Conservation (phyloP, 2,329 filamentous ascomycete species). For the Cryphonectria nitschkei region DNA sequence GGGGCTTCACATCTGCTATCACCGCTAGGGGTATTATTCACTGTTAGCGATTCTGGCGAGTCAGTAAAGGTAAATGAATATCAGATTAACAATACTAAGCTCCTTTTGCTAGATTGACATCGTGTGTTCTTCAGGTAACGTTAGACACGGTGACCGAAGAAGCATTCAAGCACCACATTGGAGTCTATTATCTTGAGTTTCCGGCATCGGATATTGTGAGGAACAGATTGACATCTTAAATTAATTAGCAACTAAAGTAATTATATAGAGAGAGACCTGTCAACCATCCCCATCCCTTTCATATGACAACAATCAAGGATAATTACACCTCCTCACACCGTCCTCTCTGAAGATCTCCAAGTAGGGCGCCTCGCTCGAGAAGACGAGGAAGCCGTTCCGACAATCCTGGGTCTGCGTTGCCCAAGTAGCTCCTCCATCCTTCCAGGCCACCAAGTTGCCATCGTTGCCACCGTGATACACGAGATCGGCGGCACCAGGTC, state of each 20-base stretch:
- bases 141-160: background rate
- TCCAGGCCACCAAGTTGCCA: conserved; percentile 9
- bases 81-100: background rate
- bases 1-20: background rate
- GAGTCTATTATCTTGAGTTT: background rate
- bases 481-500: background rate
- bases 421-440: background rate
- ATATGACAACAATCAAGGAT: background rate
- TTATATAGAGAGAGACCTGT: too few relatives aligned
- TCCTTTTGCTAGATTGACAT: background rate
- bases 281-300: too few relatives aligned
- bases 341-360: conserved; percentile 6
- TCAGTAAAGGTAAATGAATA: background rate
- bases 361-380: conserved; percentile 4
- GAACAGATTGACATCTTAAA: too few relatives aligned
- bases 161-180: background rate
- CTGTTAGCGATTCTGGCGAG: background rate
- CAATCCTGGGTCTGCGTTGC: background rate
- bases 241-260: too few relatives aligned
- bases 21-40: background rate
- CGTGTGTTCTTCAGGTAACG: background rate
- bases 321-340: conserved; percentile 1
- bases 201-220: too few relatives aligned
- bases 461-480: background rate
- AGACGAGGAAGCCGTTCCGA: background rate